phyloP scores from a whole-genome alignment of 305 asterid species.

The Fraxinus floribunda region DNA sequence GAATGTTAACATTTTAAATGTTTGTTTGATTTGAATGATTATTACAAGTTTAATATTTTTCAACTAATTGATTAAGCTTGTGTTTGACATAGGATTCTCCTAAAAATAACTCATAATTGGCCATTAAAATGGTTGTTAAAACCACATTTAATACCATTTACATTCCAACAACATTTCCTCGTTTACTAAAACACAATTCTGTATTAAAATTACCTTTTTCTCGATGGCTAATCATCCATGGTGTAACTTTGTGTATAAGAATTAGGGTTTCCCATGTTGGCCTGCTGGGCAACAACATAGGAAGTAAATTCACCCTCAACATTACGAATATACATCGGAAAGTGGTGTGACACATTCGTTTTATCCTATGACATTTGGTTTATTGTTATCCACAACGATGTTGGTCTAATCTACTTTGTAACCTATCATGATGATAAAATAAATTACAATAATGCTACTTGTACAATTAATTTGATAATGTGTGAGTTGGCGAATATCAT shows the following conservation, averaged over 20 bases:
- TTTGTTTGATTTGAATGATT: too few species aligned
- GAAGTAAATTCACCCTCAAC: neutral
- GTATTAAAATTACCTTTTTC: too few species aligned
- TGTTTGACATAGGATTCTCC: neutral
- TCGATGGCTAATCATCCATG: neutral
- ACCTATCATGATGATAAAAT: neutral
- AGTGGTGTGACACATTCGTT: too few species aligned
- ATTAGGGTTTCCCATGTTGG: neutral
- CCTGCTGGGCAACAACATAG: neutral
- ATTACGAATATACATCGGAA: too few species aligned
- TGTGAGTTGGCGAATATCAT: neutral
- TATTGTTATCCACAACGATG: neutral
- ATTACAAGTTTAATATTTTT: too few species aligned
- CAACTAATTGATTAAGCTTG: too few species aligned
- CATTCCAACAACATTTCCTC: neutral
- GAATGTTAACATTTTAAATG: too few species aligned
- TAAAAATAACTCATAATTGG: neutral
- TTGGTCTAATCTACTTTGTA: neutral
- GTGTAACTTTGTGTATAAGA: neutral
- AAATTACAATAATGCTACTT: too few species aligned
- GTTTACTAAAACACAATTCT: neutral
- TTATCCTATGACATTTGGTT: neutral
- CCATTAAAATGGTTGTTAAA: neutral
- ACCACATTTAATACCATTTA: neutral
- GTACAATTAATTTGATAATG: neutral